Base-by-base conservation (phyloP, 2,329 filamentous ascomycete species). In the Neofusicoccum parvum region DNA sequence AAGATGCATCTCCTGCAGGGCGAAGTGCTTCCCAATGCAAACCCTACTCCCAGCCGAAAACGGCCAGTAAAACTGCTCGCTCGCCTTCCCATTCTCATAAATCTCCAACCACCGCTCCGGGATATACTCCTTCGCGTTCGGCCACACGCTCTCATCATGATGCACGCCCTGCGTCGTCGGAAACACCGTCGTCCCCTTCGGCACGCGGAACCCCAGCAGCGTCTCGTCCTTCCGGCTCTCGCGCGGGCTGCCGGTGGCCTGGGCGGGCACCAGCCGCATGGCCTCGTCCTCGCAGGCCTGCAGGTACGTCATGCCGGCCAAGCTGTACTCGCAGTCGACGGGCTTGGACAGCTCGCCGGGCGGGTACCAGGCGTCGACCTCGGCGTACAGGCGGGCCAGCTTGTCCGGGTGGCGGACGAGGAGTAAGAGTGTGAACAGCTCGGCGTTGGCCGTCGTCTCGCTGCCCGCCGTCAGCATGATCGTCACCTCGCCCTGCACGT, bases 211-310 rank as follows among this genome's bases (percentile, higher is more conserved):
- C n/a, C 75, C 75, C 48, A 78, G 74, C 17, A 80, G 72, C 11
- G 73, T 70, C 64, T 79, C 67, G 10, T 77, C 78, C n/a, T 76
- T 76, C 6, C 69, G 37, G 11, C 78, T 72, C 56, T 76, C 70
- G n/a, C 78, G 73, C n/a, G 77, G 77, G 2, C 79, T 71, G 14
- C 73, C 73, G 39, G 76, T 76, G 0, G 75, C 75, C 10, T 79
- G 77, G 0, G 77, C 75, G 4, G 78, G 77, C 1, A 74, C 75
- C 72, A 80, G 73, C 11, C 78, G 73, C 75, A 80, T 76, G 0
- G 76, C 74, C 68, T 80, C 78, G 65, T 80, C 77, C 62, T 79
- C 76, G 60, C 77, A 79, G 14, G 78, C 78, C 15, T 75, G 72
- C 23, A 80, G 68, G 65, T 73, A 80, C 75, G 70, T 11, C 78